Evolutionary conservation across 495 filamentous ascomycete genomes (phyloP).

Genomic region (Lasiosphaeria miniovina): DNA sequence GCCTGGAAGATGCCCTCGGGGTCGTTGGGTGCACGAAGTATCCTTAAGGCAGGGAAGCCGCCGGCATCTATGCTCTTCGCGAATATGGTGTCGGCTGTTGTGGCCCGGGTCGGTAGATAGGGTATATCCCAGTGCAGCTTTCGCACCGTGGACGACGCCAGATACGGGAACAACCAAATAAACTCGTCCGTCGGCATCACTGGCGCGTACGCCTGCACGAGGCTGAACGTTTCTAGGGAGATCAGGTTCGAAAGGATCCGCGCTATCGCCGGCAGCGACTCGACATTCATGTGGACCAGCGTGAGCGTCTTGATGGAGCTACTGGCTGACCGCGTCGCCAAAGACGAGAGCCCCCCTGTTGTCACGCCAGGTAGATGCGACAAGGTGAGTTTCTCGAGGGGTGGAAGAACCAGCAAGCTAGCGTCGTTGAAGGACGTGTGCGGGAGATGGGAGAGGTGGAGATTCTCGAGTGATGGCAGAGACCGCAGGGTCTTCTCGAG

Average conservation of each 20-base stretch:
- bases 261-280: slow-evolving; percentile 66
- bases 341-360: slow-evolving; percentile 69
- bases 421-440: slow-evolving; percentile 68
- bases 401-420: slow-evolving; percentile 66
- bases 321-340: slow-evolving; percentile 58
- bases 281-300: slow-evolving; percentile 63
- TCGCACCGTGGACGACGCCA: slow-evolving; percentile 64
- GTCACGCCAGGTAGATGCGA: slow-evolving; percentile 75
- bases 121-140: slow-evolving; percentile 83
- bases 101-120: slow-evolving; percentile 37
- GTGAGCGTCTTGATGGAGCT: slow-evolving; percentile 57
- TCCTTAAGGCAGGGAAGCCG: slow-evolving; percentile 68
- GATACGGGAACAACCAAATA: slow-evolving; percentile 62
- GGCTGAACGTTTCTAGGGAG: slow-evolving; percentile 60
- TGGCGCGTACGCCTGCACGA: slow-evolving; percentile 66
- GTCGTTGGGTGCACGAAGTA: slow-evolving; percentile 70
- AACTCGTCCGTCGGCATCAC: slow-evolving; percentile 57
- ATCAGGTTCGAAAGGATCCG: slow-evolving; percentile 68
- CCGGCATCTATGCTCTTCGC: slow-evolving; percentile 65
- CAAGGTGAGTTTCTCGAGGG: slow-evolving; percentile 70
- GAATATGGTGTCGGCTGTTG: slow-evolving; percentile 64
- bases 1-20: slow-evolving; percentile 69
- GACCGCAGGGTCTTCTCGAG: slow-evolving; percentile 61
- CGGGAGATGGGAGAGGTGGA: slow-evolving; percentile 73
- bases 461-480: slow-evolving; percentile 66